Base-by-base conservation (phyloP, 2,329 filamentous ascomycete species). In the Thyridium curvatum region DNA sequence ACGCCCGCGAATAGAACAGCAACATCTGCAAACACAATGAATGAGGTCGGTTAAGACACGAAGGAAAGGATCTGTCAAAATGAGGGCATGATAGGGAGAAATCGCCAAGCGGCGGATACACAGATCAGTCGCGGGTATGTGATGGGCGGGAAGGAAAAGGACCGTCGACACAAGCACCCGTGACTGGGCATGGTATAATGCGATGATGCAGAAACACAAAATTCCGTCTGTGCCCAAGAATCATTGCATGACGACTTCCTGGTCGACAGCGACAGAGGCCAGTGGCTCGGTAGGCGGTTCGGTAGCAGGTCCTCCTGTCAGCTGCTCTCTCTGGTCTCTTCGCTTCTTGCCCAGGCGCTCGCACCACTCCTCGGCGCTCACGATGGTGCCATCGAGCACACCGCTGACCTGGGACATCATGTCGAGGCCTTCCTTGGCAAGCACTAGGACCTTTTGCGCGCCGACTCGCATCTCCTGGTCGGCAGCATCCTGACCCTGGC, bases 321-420 rank as follows among this genome's bases (percentile, higher is more conserved):
- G 38, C 29, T 46, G 51, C 18, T 58, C 54, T 21, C 50, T 47
- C 38, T 58, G 53, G 14, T 59, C 55, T 30, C 53, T 52, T 47
- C 56, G 62, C 45, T 55, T 57, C 48, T 71, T 69, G 10, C 85
- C 86, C 42, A 94, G 69, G 15, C 82, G 72, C 42, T 90, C 84
- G 47, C 91, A 86, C 93, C 93, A 97, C 50, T 83, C 79, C 61
- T 97, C 91, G 1, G 93, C 93, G 51, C 86, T 93, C 40, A 86
- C 77, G 38, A 97, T 84, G 0, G 93, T 97, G 38, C 88, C 85
- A 49, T 94, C 86, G 8, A 97, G 74, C 2, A 96, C 86, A 5
- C 82, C 80, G 31, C 82, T 93, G 36, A 98, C 88, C 58, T 96
- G 89, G 1, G 80, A 77, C 73, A 97, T 89, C 84, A 97, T 95